Percentiles rank a stretch among this genome's conserved stretches.
phyloP scores from a whole-genome alignment of 1,284 basidiomycete genomes.

The Pseudozyma sp. region DNA sequence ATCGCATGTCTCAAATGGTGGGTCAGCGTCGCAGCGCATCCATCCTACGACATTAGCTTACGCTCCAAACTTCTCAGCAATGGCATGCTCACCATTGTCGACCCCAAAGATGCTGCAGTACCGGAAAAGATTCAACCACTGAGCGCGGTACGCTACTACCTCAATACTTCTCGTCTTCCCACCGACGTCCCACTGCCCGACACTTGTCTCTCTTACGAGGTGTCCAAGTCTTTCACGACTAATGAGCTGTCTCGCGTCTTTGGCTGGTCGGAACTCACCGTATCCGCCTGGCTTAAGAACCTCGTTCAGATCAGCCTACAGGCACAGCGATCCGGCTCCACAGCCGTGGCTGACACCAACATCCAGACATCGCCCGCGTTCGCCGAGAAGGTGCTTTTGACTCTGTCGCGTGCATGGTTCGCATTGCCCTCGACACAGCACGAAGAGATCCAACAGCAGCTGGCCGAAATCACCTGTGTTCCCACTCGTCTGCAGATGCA shows the following conservation, averaged over 20 bases:
- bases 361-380: conserved; percentile 79
- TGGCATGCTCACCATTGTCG: conserved; percentile 53
- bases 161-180: conserved; percentile 81
- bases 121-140: conserved; percentile 70
- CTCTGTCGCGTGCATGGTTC: conserved; percentile 82
- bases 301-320: conserved; percentile 72
- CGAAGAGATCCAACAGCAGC: conserved; percentile 74
- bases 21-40: conserved; percentile 75
- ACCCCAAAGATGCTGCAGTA: conserved; percentile 22
- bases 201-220: conserved; percentile 79
- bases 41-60: conserved; percentile 64
- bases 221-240: conserved; percentile 74
- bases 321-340: conserved; percentile 66
- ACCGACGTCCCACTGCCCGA: conserved; percentile 84
- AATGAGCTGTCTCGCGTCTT: conserved; percentile 68
- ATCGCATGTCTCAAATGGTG: conserved; percentile 90
- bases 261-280: conserved; percentile 83
- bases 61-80: conserved; percentile 61
- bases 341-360: conserved; percentile 73
- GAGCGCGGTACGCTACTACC: conserved; percentile 78
- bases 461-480: conserved; percentile 81
- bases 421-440: conserved; percentile 76
- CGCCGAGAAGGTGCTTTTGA: conserved; percentile 82
- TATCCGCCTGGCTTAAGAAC: conserved; percentile 82
- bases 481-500: conserved; percentile 85